phyloP scores from a whole-genome alignment of 345 rosid genomes.

The Anastatica hierochuntica region DNA sequence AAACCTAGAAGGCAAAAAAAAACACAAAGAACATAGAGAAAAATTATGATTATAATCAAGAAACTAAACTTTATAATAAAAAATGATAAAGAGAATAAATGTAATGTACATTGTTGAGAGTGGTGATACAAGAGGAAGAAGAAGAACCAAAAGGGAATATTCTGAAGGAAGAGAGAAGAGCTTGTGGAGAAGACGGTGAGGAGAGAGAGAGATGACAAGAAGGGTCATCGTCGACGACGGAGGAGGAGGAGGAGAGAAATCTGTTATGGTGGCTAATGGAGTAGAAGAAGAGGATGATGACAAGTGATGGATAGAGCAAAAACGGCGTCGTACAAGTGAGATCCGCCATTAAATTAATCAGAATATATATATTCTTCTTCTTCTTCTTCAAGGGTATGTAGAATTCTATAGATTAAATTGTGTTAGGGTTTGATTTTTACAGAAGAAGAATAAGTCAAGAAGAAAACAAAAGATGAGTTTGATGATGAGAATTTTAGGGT shows the following conservation, averaged over 20 bases:
- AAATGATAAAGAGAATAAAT: background rate
- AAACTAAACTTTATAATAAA: background rate
- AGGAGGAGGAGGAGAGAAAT: too few relatives aligned
- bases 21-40: background rate
- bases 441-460: background rate
- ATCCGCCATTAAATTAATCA: constrained; percentile 32
- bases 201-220: constrained; percentile 12
- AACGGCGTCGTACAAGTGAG: constrained; percentile 31
- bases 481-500: constrained; percentile 10
- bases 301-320: constrained; percentile 32
- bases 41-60: background rate
- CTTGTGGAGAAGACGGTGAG: background rate
- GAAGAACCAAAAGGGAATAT: too few relatives aligned
- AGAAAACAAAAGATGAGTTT: background rate
- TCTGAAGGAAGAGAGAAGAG: constrained; percentile 9
- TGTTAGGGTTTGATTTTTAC: background rate
- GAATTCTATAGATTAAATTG: too few relatives aligned
- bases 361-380: too few relatives aligned
- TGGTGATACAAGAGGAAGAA: constrained; percentile 12
- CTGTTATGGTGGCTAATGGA: constrained; percentile 27
- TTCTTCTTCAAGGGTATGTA: too few relatives aligned
- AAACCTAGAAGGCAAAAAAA: too few relatives aligned
- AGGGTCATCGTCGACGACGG: constrained; percentile 14
- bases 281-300: constrained; percentile 36
- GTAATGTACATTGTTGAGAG: constrained; percentile 12